Evolutionary conservation across 2,329 filamentous ascomycete species (phyloP), one percentile per base, ranked within the genome.

Genomic region (Colletotrichum incanum): DNA sequence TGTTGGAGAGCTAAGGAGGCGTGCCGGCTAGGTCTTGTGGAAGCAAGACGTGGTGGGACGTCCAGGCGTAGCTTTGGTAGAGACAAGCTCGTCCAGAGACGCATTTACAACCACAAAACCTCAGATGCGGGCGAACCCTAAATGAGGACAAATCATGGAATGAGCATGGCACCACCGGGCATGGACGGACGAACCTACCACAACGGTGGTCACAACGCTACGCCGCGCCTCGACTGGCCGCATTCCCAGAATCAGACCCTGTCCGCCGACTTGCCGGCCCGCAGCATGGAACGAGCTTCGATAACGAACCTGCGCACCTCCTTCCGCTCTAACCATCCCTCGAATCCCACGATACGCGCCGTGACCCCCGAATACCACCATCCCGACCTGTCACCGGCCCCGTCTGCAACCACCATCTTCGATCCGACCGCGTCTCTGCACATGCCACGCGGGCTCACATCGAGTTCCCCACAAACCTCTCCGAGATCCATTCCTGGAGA

Each of bases 341-440:
- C 78, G 65, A 81, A 84, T 75, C 78, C 80, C 74, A 89, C 88
- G 56, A 89, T 92, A 77, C 90, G 92, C 74, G 84, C 91, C 68
- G 90, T 93, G 74, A 93, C 92, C 73, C 91, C 92, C 75, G 92
- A 94, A 54, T 82, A 71, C 39, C 62, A 72, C 55, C 72, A 69
- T 34, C 60, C 65, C 55, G 63, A 65, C 23, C 41, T 56, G 34
- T 72, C 70, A 14, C 72, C 71, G 34, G 55, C 55, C 6, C 43
- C 52, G 55, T 34, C 71, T 26, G 26, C 67, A n/a, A 71, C 56
- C 62, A 45, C 71, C 49, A 49, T 63, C 16, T 73, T 69, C 20
- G 73, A 65, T 16, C 49, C 71, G 28, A 28, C 52, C 34, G 50
- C 54, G 16, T 52, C 59, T 55, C 41, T 70, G 52, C 76, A 76